Evolutionary conservation across 2,329 filamentous ascomycete species (phyloP).

Genomic region (Fusarium musae): DNA sequence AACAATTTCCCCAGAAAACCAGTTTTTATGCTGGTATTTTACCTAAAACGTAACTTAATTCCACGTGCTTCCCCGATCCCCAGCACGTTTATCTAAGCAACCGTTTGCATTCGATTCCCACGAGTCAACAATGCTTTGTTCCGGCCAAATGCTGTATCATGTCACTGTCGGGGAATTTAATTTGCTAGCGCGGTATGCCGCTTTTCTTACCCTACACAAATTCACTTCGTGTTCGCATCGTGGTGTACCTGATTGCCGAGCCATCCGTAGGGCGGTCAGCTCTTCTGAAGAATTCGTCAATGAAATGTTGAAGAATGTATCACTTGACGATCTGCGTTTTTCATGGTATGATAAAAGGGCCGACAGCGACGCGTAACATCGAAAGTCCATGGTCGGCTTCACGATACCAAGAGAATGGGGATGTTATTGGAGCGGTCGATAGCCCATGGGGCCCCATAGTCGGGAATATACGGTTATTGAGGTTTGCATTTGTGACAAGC

Average conservation of each 20-base stretch:
- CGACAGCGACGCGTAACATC: constrained; percentile 1
- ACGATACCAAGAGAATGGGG: rapidly evolving
- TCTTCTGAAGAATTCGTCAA: too few species aligned
- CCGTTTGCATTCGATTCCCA: neutral
- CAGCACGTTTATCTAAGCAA: neutral
- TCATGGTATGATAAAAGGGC: neutral
- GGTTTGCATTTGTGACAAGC: neutral
- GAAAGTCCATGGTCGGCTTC: neutral
- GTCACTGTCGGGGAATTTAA: constrained; percentile 10
- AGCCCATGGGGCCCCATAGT: neutral
- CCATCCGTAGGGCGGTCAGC: neutral
- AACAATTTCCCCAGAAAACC: constrained; percentile 4
- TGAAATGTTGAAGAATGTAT: neutral
- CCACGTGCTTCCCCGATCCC: neutral
- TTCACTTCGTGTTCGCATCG: neutral
- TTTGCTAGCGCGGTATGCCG: neutral
- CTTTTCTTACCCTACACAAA: neutral
- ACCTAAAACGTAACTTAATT: too few species aligned
- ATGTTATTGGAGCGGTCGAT: neutral
- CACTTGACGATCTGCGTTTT: neutral
- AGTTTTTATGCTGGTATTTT: constrained; percentile 4
- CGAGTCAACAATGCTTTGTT: neutral
- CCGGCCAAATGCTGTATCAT: neutral
- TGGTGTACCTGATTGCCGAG: constrained; percentile 4
- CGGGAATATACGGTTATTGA: neutral